phyloP scores from a whole-genome alignment of 352 stramenopile genomes.

The Phytophthora podocarpi region DNA sequence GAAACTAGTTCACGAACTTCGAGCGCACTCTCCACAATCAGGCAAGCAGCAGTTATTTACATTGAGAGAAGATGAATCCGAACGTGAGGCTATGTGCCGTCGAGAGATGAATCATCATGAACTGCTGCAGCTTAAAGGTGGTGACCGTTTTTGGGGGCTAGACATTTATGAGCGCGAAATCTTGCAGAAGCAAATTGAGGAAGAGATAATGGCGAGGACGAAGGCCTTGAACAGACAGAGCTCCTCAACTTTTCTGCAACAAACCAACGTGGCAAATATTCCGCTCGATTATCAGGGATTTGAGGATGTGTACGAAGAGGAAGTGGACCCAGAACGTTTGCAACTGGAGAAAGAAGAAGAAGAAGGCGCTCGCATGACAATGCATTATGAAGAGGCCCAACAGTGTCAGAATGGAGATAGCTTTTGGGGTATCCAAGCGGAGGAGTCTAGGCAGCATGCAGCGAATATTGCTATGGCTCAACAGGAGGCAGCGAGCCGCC shows the following conservation, averaged over 20 bases:
- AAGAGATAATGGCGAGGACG: slow-evolving; percentile 42
- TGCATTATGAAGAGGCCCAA: slow-evolving; percentile 42
- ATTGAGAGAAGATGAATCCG: slow-evolving; percentile 5
- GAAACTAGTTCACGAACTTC: slow-evolving; percentile 21
- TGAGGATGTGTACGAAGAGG: slow-evolving; percentile 22
- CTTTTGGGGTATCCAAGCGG: slow-evolving; percentile 70
- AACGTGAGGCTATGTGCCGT: slow-evolving; percentile 41
- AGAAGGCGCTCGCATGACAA: slow-evolving; percentile 31
- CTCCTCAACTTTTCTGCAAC: neutral
- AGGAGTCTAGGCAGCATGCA: slow-evolving; percentile 43
- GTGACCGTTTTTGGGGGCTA: slow-evolving; percentile 61
- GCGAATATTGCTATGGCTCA: slow-evolving; percentile 40
- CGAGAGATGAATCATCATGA: slow-evolving; percentile 66
- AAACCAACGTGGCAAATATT: neutral
- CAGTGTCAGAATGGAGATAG: slow-evolving; percentile 53
- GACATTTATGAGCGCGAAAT: slow-evolving; percentile 52
- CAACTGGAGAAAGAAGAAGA: slow-evolving; percentile 37
- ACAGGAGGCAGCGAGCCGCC: slow-evolving; percentile 45
- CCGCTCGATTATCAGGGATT: slow-evolving; percentile 11
- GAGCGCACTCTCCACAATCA: neutral
- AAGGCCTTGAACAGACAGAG: slow-evolving; percentile 1
- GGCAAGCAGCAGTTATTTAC: neutral
- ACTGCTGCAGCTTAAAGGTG: slow-evolving; percentile 45
- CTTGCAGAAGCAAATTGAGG: slow-evolving; percentile 41
- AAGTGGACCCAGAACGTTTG: slow-evolving; percentile 20